These are phyloP conservation scores for Yamadazyma siamensis DNA, from an alignment of 1,139 yeast species.

Conservation along the genomic window DNA sequence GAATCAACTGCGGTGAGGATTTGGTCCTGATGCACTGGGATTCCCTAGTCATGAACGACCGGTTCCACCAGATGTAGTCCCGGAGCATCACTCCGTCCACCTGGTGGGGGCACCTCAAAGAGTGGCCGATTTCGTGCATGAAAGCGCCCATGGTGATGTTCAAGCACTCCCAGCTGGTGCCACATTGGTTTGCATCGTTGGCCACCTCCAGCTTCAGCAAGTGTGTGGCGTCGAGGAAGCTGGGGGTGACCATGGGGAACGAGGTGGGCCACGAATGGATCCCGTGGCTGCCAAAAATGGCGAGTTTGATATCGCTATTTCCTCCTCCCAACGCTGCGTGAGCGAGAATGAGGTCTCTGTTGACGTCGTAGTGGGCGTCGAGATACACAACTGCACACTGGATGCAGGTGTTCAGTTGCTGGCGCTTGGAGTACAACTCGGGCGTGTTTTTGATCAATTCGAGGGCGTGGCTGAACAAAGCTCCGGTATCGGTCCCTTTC, in stretches of 20 bases:
- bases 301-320: constrained; percentile 61
- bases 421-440: constrained; percentile 19
- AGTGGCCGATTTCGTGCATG: constrained; percentile 93
- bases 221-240: constrained; percentile 68
- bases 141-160: constrained; percentile 90
- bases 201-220: constrained; percentile 72
- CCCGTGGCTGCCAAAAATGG: constrained; percentile 94
- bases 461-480: constrained; percentile 72
- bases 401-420: constrained; percentile 38
- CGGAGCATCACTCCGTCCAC: constrained; percentile 86
- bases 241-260: constrained; percentile 64
- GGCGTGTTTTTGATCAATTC: constrained; percentile 55
- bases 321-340: constrained; percentile 98
- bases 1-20: constrained; percentile 41
- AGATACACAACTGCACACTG: constrained; percentile 84
- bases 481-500: constrained; percentile 70
- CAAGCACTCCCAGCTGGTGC: constrained; percentile 87
- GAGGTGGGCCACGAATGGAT: constrained; percentile 84
- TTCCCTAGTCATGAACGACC: constrained; percentile 80
- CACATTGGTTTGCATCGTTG: constrained; percentile 80
- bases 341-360: constrained; percentile 58
- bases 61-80: constrained; percentile 75
- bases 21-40: constrained; percentile 46
- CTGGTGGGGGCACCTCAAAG: constrained; percentile 89
- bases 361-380: constrained; percentile 80